A percentile compares a stretch with the other conserved stretches of the same genome.
Conservation (phyloP, 306 rosid species). For the Ceratonia siliqua region DNA sequence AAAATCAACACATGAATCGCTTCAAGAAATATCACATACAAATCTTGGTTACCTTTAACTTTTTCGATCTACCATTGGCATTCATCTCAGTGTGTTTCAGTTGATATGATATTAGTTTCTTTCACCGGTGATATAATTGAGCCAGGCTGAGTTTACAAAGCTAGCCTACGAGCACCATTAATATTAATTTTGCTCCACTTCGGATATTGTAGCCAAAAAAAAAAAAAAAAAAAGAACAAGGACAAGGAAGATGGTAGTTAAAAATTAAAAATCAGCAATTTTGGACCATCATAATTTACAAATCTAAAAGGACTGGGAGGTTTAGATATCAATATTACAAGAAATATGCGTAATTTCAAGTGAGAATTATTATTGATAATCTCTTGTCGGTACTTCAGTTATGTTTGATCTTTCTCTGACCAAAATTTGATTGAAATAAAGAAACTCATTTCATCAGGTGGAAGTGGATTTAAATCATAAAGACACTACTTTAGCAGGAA, state of each 20-base stretch:
- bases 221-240: too few species aligned
- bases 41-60: slow-evolving; percentile 5
- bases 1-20: slow-evolving; percentile 11
- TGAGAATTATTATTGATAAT: background rate
- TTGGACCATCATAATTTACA: background rate
- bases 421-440: background rate
- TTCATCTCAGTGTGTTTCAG: background rate
- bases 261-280: background rate
- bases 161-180: background rate
- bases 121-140: background rate
- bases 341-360: background rate
- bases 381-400: background rate
- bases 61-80: slow-evolving; percentile 4
- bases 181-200: background rate
- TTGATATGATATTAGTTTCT: slow-evolving; percentile 11
- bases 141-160: background rate
- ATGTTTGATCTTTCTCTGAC: background rate
- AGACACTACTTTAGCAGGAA: slow-evolving; percentile 3
- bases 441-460: slow-evolving; percentile 2
- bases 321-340: background rate
- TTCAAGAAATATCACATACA: background rate
- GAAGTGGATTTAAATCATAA: slow-evolving; percentile 3
- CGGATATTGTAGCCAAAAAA: background rate
- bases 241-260: background rate
- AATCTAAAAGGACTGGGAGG: background rate